Evolutionary conservation across 2,329 filamentous ascomycete genomes (phyloP).

Genomic region (Cordyceps militaris): DNA sequence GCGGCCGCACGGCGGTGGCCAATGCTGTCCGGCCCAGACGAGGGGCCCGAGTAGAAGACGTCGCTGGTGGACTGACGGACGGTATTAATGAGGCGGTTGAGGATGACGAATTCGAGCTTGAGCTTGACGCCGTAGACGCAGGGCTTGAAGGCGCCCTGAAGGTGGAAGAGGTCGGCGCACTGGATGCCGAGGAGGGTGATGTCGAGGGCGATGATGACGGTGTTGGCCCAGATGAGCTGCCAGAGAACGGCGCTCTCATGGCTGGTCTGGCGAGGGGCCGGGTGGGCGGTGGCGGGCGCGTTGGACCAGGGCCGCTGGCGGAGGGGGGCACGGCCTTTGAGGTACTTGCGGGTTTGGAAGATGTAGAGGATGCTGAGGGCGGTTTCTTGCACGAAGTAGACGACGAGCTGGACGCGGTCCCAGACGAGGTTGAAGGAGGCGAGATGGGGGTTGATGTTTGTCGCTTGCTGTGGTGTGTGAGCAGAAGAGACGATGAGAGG

Average conservation of each 20-base stretch:
- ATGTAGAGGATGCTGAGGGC: slow-evolving; percentile 46
- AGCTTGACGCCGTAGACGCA: slow-evolving; percentile 33
- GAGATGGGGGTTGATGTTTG: slow-evolving; percentile 19
- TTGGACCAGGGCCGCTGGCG: slow-evolving; percentile 29
- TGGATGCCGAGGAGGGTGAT: slow-evolving; percentile 33
- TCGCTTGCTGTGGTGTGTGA: slow-evolving; percentile 22
- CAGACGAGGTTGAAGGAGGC: slow-evolving; percentile 29
- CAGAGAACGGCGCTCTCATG: slow-evolving; percentile 17
- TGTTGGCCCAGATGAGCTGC: slow-evolving; percentile 39
- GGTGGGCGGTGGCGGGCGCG: slow-evolving; percentile 36
- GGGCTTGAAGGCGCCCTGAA: slow-evolving; percentile 31
- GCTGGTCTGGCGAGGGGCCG: slow-evolving; percentile 15
- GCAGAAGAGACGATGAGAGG: no score
- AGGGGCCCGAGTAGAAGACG: neutral
- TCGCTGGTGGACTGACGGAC: slow-evolving; percentile 12
- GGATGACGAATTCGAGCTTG: slow-evolving; percentile 34
- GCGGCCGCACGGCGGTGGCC: neutral
- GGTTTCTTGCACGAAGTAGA: slow-evolving; percentile 46
- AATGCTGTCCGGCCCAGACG: neutral
- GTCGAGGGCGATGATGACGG: slow-evolving; percentile 40
- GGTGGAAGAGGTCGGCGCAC: slow-evolving; percentile 28
- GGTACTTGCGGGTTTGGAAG: slow-evolving; percentile 16
- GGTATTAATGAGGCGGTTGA: slow-evolving; percentile 31
- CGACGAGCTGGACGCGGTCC: slow-evolving; percentile 46
- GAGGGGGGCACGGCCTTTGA: slow-evolving; percentile 13